Evolutionary conservation across 441 rosid species (phyloP).

Genomic region (Adansonia gregorii): DNA sequence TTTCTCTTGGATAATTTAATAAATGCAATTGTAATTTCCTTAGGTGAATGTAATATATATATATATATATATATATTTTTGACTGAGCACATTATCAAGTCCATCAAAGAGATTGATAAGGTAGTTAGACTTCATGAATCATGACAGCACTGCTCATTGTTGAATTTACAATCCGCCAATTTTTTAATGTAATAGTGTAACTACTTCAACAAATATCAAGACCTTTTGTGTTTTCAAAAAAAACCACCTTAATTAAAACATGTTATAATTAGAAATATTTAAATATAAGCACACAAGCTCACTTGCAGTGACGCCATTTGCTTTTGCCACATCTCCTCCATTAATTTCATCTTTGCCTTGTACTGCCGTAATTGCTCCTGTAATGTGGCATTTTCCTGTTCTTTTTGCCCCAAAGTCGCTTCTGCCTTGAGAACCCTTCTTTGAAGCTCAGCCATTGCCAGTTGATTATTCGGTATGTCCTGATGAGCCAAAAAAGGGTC

Average conservation of each 20-base stretch:
- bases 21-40: too few species aligned
- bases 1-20: background rate
- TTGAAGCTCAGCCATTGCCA: slow-evolving; percentile 70
- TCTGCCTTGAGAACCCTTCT: slow-evolving; percentile 72
- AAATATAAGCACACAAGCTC: background rate
- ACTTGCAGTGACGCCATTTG: slow-evolving; percentile 18
- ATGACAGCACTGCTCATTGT: background rate
- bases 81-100: too few species aligned
- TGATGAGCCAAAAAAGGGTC: slow-evolving; percentile 37
- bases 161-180: too few species aligned
- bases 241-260: slow-evolving; percentile 1
- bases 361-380: slow-evolving; percentile 70
- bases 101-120: background rate
- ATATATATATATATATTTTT: background rate
- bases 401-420: slow-evolving; percentile 67
- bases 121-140: background rate
- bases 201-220: background rate
- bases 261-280: background rate
- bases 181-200: background rate
- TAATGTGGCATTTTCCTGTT: slow-evolving; percentile 75
- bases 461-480: slow-evolving; percentile 61
- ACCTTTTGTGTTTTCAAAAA: background rate
- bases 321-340: slow-evolving; percentile 13
- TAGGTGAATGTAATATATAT: too few species aligned
- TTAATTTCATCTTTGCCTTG: slow-evolving; percentile 36